phyloP scores from a whole-genome alignment of 1,284 basidiomycete species.

The Testicularia cyperi region DNA sequence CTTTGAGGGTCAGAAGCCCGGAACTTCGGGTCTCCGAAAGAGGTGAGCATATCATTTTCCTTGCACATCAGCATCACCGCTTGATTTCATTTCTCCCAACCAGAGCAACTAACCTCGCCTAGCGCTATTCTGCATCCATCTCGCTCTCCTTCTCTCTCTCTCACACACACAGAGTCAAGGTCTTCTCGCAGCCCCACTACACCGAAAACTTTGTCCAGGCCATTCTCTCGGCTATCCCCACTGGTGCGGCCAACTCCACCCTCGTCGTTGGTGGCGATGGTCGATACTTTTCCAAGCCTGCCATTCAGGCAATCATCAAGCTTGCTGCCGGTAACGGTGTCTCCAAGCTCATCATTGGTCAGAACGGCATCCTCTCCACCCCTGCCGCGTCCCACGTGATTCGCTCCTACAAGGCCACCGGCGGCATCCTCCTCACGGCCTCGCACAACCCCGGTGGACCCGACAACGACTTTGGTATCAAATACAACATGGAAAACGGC shows the following conservation, averaged over 20 bases:
- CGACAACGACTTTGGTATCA: constrained; percentile 97
- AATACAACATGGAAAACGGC: constrained; percentile 96
- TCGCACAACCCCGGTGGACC: constrained; percentile 98
- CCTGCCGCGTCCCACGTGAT: constrained; percentile 96
- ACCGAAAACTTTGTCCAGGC: constrained; percentile 98
- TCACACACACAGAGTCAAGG: constrained; percentile 49
- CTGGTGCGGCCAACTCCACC: constrained; percentile 71
- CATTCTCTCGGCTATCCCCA: constrained; percentile 85
- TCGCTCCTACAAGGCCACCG: constrained; percentile 90
- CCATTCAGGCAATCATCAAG: constrained; percentile 84
- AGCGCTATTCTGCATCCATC: too few species aligned
- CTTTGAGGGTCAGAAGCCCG: constrained; percentile 60
- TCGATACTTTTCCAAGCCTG: constrained; percentile 86
- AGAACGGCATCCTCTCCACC: constrained; percentile 89
- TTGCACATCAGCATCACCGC: too few species aligned
- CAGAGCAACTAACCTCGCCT: too few species aligned
- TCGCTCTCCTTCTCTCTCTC: background rate
- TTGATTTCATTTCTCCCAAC: too few species aligned
- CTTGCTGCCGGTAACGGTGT: constrained; percentile 79
- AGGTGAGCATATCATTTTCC: too few species aligned
- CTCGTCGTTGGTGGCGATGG: constrained; percentile 97
- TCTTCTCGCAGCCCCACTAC: constrained; percentile 72
- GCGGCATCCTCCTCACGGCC: constrained; percentile 96
- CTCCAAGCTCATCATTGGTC: constrained; percentile 60
- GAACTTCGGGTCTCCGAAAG: constrained; percentile 58